phyloP scores from a whole-genome alignment of 495 filamentous ascomycete species.

The Neurospora sp. region DNA sequence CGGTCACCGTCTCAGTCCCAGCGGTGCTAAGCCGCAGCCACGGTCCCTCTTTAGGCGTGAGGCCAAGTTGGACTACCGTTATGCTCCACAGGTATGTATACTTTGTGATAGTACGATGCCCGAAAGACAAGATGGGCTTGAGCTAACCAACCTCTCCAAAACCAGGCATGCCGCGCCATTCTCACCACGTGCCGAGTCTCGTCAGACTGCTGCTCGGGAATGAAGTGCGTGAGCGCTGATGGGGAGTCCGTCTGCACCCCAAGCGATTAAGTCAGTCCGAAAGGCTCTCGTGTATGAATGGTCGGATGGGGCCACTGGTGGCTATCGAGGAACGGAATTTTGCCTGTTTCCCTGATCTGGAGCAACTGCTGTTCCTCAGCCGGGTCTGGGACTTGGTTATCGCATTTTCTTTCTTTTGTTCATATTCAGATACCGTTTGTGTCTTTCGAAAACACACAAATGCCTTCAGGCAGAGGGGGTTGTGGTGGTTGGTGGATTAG shows the following conservation, averaged over 20 bases:
- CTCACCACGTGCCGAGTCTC: slow-evolving; percentile 1
- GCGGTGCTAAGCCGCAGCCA: not conserved
- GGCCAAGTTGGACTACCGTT: not conserved
- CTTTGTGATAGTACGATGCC: no score
- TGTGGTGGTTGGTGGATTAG: not conserved
- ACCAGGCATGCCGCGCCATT: slow-evolving; percentile 1
- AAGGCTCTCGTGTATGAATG: not conserved
- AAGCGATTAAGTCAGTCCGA: not conserved
- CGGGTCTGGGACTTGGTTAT: not conserved
- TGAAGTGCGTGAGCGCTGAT: slow-evolving; percentile 3
- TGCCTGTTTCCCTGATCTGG: not conserved
- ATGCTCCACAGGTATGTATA: not conserved
- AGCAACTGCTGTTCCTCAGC: not conserved
- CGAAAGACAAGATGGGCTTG: not conserved
- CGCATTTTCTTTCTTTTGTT: not conserved
- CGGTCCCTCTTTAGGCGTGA: not conserved
- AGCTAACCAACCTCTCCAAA: not conserved
- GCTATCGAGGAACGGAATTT: not conserved
- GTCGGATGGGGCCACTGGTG: not conserved
- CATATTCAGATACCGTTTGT: not conserved
- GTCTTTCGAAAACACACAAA: not conserved
- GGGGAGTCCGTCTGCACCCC: slow-evolving; percentile 4
- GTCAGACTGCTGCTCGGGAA: slow-evolving; percentile 4
- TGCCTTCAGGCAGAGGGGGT: not conserved
- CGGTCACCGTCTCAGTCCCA: not conserved